Percentiles rank a stretch among this genome's conserved stretches.
phyloP scores from a whole-genome alignment of 306 rosid species.

The Prunus armeniaca region DNA sequence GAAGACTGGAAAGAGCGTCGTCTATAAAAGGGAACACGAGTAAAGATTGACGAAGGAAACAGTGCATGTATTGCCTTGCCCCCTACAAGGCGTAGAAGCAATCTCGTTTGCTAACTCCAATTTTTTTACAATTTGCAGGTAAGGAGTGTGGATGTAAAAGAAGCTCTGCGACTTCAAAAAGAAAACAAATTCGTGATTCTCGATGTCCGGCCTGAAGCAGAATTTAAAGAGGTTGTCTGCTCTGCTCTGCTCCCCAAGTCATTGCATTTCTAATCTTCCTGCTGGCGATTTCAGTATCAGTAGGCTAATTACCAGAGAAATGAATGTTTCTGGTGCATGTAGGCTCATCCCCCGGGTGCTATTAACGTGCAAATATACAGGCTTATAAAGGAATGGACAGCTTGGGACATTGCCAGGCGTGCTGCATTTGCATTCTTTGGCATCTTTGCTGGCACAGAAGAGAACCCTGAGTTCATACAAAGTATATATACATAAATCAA shows the following conservation, averaged over 20 bases:
- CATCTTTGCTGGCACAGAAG: constrained; percentile 94
- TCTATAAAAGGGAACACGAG: no score
- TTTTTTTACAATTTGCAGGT: constrained; percentile 44
- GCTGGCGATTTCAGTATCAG: no score
- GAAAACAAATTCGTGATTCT: constrained; percentile 95
- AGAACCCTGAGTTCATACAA: constrained; percentile 82
- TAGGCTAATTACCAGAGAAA: not conserved
- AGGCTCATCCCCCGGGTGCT: constrained; percentile 96
- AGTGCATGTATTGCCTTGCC: no score
- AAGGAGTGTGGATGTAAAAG: constrained; percentile 87
- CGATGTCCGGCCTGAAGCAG: constrained; percentile 94
- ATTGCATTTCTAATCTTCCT: not conserved
- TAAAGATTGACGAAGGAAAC: no score
- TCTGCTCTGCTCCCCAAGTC: not conserved
- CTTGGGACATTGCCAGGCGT: constrained; percentile 97
- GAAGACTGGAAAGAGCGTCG: no score
- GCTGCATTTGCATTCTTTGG: constrained; percentile 99
- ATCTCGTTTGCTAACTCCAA: no score
- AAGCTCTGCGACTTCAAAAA: constrained; percentile 90
- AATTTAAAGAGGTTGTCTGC: constrained; percentile 72
- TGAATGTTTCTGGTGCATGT: constrained; percentile 11
- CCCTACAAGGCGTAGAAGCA: no score
- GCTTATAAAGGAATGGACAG: constrained; percentile 99
- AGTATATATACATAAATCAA: constrained; percentile 36
- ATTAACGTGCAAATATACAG: constrained; percentile 90